Conservation (phyloP, 345 rosid species). For the Lumnitzera racemosa region DNA sequence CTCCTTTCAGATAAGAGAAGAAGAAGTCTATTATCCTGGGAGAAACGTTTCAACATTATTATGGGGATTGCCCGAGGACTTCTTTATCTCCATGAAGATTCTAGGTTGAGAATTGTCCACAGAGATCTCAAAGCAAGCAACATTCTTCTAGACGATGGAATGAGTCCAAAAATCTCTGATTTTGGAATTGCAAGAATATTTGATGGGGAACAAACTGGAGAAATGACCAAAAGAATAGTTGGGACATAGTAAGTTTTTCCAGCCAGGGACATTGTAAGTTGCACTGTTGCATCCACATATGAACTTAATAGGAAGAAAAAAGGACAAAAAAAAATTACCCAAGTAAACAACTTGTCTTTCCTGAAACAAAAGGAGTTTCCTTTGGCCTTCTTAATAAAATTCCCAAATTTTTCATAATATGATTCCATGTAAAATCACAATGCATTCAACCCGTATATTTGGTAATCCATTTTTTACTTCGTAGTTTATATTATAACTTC, state of each 20-base stretch:
- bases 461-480: no score
- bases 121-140: conserved; percentile 35
- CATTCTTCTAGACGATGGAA: conserved; percentile 18
- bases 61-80: conserved; percentile 34
- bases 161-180: conserved; percentile 37
- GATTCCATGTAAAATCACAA: no score
- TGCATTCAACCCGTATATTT: no score
- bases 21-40: conserved; percentile 20
- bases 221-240: conserved; percentile 21
- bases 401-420: no score
- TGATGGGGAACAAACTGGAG: conserved; percentile 10
- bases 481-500: no score
- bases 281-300: neutral
- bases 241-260: conserved; percentile 32
- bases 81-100: conserved; percentile 33
- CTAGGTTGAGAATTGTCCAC: conserved; percentile 32
- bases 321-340: no score
- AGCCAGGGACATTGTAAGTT: conserved; percentile 25
- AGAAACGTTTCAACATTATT: conserved; percentile 21
- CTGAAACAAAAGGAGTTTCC: no score
- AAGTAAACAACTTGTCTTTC: no score
- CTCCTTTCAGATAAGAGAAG: conserved; percentile 12
- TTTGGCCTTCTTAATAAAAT: no score
- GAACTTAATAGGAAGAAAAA: neutral
- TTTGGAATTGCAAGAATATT: conserved; percentile 34